A percentile compares a stretch with the other conserved stretches of the same genome.
phyloP scores from a whole-genome alignment of 2,329 filamentous ascomycete genomes.

The Raffaelea deltoideospora region DNA sequence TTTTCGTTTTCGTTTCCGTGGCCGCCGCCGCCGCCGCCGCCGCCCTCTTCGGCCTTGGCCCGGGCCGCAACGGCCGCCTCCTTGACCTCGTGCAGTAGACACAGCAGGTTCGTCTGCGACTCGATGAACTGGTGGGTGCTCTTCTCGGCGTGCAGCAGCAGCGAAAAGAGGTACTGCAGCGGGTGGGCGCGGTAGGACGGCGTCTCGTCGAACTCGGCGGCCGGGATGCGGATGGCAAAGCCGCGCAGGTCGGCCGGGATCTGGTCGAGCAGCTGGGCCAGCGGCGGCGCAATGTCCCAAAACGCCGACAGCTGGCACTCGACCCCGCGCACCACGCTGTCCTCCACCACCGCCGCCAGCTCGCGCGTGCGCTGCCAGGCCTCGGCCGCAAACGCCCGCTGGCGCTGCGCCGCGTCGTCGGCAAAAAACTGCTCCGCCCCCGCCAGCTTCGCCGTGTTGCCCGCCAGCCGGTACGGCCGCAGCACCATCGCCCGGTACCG shows the following conservation, averaged over 20 bases:
- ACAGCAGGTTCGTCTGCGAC: conserved; percentile 79
- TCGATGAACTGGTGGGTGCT: conserved; percentile 96
- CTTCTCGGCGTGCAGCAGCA: conserved; percentile 78
- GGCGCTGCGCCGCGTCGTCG: conserved; percentile 60
- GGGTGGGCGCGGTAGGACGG: conserved; percentile 67
- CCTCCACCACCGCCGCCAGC: conserved; percentile 66
- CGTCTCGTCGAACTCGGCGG: conserved; percentile 71
- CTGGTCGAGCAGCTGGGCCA: conserved; percentile 64
- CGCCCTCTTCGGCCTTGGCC: conserved; percentile 22
- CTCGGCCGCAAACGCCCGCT: conserved; percentile 55
- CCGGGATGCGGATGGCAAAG: conserved; percentile 65
- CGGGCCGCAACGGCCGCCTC: conserved; percentile 59
- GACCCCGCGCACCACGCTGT: conserved; percentile 74
- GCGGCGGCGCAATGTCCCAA: conserved; percentile 88
- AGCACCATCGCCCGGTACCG: conserved; percentile 76
- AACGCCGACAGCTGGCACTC: conserved; percentile 87
- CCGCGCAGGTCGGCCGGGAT: conserved; percentile 39
- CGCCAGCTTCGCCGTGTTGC: conserved; percentile 63
- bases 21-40: neutral
- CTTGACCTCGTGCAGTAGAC: conserved; percentile 79
- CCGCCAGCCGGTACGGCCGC: conserved; percentile 60
- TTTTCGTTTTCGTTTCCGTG: no score
- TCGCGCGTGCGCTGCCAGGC: conserved; percentile 58
- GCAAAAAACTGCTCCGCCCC: conserved; percentile 72
- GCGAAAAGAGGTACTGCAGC: conserved; percentile 75